Percentiles rank a stretch among this genome's conserved stretches.
phyloP scores from a whole-genome alignment of 768 basidiomycete genomes.

The Dendrothele bispora region DNA sequence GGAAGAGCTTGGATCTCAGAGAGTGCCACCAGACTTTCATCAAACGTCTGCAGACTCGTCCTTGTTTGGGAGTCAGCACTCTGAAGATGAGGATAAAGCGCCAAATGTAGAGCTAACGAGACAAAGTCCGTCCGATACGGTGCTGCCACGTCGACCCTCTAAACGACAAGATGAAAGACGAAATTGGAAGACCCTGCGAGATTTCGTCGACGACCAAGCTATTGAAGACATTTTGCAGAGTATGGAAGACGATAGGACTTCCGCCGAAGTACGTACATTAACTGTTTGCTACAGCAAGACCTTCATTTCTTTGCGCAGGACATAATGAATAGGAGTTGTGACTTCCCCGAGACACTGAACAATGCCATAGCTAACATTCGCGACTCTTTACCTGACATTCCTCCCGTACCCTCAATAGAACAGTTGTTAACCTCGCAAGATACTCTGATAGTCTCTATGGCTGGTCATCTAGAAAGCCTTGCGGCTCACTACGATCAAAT shows the following conservation, averaged over 20 bases:
- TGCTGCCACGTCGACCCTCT: constrained; percentile 22
- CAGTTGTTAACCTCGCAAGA: constrained; percentile 57
- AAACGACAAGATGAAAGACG: constrained; percentile 44
- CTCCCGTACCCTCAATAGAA: constrained; percentile 41
- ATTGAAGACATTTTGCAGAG: constrained; percentile 76
- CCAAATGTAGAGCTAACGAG: too few relatives aligned
- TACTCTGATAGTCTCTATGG: constrained; percentile 62
- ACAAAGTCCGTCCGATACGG: constrained; percentile 44
- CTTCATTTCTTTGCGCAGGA: constrained; percentile 41
- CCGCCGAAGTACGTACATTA: constrained; percentile 57
- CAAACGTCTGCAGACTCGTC: constrained; percentile 66
- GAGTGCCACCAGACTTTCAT: constrained; percentile 79
- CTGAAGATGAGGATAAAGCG: constrained; percentile 37
- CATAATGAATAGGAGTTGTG: constrained; percentile 58
- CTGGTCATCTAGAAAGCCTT: constrained; percentile 67
- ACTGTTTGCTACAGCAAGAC: not conserved
- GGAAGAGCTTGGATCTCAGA: constrained; percentile 68
- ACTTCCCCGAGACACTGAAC: constrained; percentile 65
- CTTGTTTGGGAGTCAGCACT: constrained; percentile 77
- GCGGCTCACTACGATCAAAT: constrained; percentile 79
- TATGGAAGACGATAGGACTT: constrained; percentile 67
- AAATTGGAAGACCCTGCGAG: constrained; percentile 79
- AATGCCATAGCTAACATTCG: constrained; percentile 57
- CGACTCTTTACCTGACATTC: constrained; percentile 44
- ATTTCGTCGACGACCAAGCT: constrained; percentile 83